phyloP scores from a whole-genome alignment of 2,329 filamentous ascomycete genomes.

The Penicillium sp. region DNA sequence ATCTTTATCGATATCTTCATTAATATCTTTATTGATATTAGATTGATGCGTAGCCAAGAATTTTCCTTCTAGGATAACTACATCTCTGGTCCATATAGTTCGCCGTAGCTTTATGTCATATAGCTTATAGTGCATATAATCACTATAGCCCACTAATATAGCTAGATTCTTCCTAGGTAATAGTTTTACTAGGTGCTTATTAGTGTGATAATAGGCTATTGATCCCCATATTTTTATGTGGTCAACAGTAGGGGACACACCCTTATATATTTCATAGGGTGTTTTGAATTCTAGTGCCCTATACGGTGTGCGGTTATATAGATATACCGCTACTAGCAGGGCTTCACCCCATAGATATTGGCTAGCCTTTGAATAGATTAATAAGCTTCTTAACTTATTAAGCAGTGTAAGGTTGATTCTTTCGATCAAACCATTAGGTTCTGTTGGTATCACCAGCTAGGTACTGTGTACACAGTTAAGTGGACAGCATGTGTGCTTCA shows the following conservation, averaged over 20 bases:
- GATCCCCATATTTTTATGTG: background rate
- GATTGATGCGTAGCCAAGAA: background rate
- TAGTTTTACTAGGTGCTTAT: background rate
- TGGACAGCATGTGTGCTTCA: too few relatives aligned
- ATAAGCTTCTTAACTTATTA: background rate
- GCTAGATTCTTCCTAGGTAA: background rate
- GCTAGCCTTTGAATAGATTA: background rate
- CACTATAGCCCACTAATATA: constrained; percentile 1
- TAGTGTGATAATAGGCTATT: background rate
- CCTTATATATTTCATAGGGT: background rate
- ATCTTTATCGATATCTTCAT: too few relatives aligned
- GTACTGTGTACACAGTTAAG: too few relatives aligned
- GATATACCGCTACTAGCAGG: background rate
- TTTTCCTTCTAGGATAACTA: background rate
- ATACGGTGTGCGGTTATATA: background rate
- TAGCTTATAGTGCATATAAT: background rate
- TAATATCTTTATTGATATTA: background rate
- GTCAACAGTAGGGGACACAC: background rate
- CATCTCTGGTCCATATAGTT: background rate
- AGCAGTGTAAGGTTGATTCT: background rate
- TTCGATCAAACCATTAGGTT: background rate
- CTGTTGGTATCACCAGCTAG: background rate
- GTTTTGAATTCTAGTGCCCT: background rate
- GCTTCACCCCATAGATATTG: background rate
- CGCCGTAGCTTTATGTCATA: background rate